Evolutionary conservation across 805 yeast species (phyloP).

Genomic region (Starmera quercuum): DNA sequence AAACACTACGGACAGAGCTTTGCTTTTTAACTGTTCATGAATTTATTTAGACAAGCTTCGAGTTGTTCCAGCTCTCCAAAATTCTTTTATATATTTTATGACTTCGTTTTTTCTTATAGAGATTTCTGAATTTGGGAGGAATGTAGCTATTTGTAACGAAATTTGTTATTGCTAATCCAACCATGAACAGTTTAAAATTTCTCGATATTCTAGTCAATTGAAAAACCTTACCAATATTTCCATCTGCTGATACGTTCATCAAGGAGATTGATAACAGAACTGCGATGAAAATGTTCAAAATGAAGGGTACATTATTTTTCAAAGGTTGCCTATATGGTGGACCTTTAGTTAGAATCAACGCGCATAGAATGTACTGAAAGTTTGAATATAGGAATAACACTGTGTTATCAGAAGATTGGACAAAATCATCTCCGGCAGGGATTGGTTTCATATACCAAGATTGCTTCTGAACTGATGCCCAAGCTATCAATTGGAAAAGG

Average conservation of each 20-base stretch:
- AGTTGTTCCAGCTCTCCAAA: not conserved
- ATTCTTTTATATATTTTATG: conserved; percentile 29
- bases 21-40: conserved; percentile 32
- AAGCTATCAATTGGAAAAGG: conserved; percentile 58
- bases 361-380: conserved; percentile 82
- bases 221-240: conserved; percentile 59
- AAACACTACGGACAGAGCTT: conserved; percentile 37
- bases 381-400: conserved; percentile 73
- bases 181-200: conserved; percentile 43
- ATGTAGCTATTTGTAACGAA: conserved; percentile 28
- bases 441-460: conserved; percentile 78
- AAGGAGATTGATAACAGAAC: conserved; percentile 40
- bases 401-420: conserved; percentile 85
- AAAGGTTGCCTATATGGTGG: conserved; percentile 87
- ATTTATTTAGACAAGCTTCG: conserved; percentile 5
- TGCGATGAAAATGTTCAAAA: conserved; percentile 50
- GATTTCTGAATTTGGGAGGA: conserved; percentile 24
- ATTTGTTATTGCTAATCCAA: conserved; percentile 40
- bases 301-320: conserved; percentile 59
- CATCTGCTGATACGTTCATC: conserved; percentile 45
- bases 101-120: conserved; percentile 28
- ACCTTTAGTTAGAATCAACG: conserved; percentile 81
- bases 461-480: conserved; percentile 50
- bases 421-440: conserved; percentile 76
- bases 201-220: conserved; percentile 60